These are phyloP conservation scores for Auricularia heimuer DNA, from an alignment of 768 basidiomycete genomes.

Conservation along the genomic window DNA sequence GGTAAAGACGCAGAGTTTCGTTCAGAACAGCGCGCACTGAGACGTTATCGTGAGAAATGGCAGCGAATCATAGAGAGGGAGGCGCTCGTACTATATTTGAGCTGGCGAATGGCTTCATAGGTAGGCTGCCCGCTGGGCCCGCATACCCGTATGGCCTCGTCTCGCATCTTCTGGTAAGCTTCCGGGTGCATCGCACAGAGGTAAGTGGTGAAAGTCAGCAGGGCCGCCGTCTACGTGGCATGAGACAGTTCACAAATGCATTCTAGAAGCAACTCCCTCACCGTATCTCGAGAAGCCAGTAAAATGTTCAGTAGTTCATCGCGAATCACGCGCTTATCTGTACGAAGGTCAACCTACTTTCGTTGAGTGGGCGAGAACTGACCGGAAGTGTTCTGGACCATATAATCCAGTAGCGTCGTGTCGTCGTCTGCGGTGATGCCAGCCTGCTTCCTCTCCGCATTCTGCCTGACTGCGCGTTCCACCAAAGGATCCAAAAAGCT, in stretches of 20 bases:
- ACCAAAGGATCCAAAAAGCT: conserved; percentile 56
- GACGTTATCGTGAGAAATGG: background rate
- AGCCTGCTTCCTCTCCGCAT: conserved; percentile 26
- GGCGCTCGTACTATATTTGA: conserved; percentile 51
- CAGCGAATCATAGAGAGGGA: background rate
- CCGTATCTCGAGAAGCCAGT: conserved; percentile 70
- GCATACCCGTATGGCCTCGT: conserved; percentile 50
- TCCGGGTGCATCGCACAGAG: conserved; percentile 58
- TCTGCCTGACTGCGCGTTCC: conserved; percentile 38
- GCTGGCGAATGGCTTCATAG: conserved; percentile 43
- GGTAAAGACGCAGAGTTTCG: conserved; percentile 68
- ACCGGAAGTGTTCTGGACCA: conserved; percentile 51
- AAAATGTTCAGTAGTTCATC: conserved; percentile 74
- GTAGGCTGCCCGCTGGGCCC: conserved; percentile 40
- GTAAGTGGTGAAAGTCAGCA: conserved; percentile 64
- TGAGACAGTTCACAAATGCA: background rate
- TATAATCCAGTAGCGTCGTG: conserved; percentile 57
- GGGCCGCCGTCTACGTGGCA: conserved; percentile 48
- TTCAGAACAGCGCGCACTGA: conserved; percentile 68
- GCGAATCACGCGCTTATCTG: conserved; percentile 57
- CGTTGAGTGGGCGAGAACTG: background rate
- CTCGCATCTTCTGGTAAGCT: conserved; percentile 40
- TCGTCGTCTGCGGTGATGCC: conserved; percentile 33
- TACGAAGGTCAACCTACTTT: conserved; percentile 2
- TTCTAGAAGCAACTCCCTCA: conserved; percentile 21